Evolutionary conservation across 768 basidiomycete genomes (phyloP).

Genomic region (Lentinula sp.): DNA sequence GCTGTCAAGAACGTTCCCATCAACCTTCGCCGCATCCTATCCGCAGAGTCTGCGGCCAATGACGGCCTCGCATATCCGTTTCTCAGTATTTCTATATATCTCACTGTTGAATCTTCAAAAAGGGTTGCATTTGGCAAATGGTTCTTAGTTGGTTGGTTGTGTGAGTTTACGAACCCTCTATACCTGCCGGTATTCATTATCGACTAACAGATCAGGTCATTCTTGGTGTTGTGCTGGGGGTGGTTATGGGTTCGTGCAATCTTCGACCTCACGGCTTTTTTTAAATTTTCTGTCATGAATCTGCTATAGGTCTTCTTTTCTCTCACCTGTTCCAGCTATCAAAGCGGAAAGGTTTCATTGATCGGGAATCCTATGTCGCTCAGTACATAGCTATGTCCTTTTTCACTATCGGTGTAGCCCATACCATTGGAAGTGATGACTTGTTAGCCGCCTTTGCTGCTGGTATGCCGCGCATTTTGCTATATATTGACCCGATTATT

Average conservation of each 20-base stretch:
- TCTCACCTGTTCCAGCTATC: slow-evolving; percentile 68
- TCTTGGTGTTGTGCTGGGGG: slow-evolving; percentile 66
- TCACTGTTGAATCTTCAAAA: slow-evolving; percentile 63
- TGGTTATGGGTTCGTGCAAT: slow-evolving; percentile 33
- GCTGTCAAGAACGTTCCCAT: slow-evolving; percentile 64
- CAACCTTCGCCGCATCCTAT: slow-evolving; percentile 74
- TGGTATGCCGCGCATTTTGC: slow-evolving; percentile 31
- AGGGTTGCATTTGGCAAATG: slow-evolving; percentile 72
- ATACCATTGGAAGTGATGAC: slow-evolving; percentile 80
- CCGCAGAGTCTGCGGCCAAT: slow-evolving; percentile 91
- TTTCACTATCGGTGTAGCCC: slow-evolving; percentile 74
- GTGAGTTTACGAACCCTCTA: slow-evolving; percentile 30
- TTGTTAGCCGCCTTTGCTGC: slow-evolving; percentile 86
- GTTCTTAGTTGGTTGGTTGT: slow-evolving; percentile 82
- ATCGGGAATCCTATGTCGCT: slow-evolving; percentile 82
- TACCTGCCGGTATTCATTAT: neutral
- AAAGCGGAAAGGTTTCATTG: slow-evolving; percentile 57
- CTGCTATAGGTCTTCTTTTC: slow-evolving; percentile 50
- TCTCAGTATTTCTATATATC: slow-evolving; percentile 78
- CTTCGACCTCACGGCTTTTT: neutral
- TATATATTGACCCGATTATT: neutral
- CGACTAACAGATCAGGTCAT: slow-evolving; percentile 64
- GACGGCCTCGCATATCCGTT: slow-evolving; percentile 97
- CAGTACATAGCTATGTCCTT: slow-evolving; percentile 74
- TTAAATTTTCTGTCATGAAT: neutral